Percentiles rank a stretch among this genome's conserved stretches.
Evolutionary conservation across 2,329 filamentous ascomycete species (phyloP).

Genomic region (Aureobasidium sp.): DNA sequence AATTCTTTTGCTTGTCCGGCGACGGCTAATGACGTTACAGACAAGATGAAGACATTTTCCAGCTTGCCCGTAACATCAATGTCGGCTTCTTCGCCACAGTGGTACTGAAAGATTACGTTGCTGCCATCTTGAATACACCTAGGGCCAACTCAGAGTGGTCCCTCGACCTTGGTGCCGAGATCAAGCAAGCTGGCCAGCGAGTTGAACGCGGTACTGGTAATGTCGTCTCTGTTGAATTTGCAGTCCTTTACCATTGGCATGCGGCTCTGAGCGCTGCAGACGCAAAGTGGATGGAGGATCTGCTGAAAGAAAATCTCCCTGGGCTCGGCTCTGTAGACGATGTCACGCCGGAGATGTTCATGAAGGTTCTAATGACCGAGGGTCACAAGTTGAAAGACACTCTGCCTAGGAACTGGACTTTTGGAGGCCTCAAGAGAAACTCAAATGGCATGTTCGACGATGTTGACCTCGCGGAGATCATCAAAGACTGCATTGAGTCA

Average conservation of each 20-base stretch:
- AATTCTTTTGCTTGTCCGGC: neutral
- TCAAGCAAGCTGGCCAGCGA: conserved; percentile 35
- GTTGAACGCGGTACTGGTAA: conserved; percentile 40
- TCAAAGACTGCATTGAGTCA: conserved; percentile 43
- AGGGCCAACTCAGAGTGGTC: conserved; percentile 41
- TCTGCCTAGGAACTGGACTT: conserved; percentile 35
- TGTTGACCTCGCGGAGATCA: conserved; percentile 38
- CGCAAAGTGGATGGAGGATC: conserved; percentile 40
- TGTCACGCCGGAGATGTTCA: conserved; percentile 36
- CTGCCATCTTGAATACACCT: conserved; percentile 41
- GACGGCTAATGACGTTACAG: conserved; percentile 23
- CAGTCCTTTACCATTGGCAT: conserved; percentile 44
- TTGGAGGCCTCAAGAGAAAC: conserved; percentile 35
- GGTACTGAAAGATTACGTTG: conserved; percentile 41
- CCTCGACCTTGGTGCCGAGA: conserved; percentile 40
- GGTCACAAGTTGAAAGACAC: conserved; percentile 32
- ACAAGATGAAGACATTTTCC: conserved; percentile 45
- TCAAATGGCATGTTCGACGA: conserved; percentile 39
- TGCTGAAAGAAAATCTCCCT: conserved; percentile 31
- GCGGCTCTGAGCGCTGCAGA: conserved; percentile 40
- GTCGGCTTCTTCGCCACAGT: conserved; percentile 42
- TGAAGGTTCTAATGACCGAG: conserved; percentile 35
- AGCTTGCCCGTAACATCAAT: conserved; percentile 41
- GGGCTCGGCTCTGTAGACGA: conserved; percentile 39
- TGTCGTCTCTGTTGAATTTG: conserved; percentile 42